phyloP scores from a whole-genome alignment of 2,329 filamentous ascomycete species.

The Colletotrichum filicis region DNA sequence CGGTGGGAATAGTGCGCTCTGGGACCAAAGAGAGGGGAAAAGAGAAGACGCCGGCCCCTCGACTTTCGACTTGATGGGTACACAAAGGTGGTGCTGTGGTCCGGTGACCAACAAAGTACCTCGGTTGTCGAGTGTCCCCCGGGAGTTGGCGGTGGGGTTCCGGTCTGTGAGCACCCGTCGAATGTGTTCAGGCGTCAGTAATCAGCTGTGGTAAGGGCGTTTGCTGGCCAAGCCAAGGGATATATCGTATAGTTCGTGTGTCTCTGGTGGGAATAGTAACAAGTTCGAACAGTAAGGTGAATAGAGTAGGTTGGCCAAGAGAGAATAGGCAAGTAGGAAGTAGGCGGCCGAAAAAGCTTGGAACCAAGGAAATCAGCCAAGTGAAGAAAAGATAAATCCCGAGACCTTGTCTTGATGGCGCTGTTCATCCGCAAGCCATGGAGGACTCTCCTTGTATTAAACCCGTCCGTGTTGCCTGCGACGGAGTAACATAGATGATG shows the following conservation, averaged over 20 bases:
- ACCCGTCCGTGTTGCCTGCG: background rate
- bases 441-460: background rate
- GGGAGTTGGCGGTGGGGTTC: slow-evolving; percentile 24
- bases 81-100: background rate
- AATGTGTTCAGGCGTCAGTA: slow-evolving; percentile 25
- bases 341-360: background rate
- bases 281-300: background rate
- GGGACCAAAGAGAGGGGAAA: background rate
- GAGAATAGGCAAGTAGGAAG: background rate
- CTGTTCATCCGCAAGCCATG: background rate
- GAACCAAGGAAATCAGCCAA: background rate
- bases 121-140: slow-evolving; percentile 2
- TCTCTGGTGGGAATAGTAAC: background rate
- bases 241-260: background rate
- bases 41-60: background rate
- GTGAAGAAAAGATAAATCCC: background rate
- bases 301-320: background rate
- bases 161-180: slow-evolving; percentile 23
- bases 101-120: slow-evolving; percentile 15
- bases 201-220: slow-evolving; percentile 6
- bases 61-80: slow-evolving; percentile 20
- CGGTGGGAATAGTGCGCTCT: slow-evolving; percentile 6
- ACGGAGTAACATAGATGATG: no score
- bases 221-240: background rate
- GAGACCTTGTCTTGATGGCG: background rate